phyloP scores from a whole-genome alignment of 495 filamentous ascomycete species.

The Aspergillus conjunctus region DNA sequence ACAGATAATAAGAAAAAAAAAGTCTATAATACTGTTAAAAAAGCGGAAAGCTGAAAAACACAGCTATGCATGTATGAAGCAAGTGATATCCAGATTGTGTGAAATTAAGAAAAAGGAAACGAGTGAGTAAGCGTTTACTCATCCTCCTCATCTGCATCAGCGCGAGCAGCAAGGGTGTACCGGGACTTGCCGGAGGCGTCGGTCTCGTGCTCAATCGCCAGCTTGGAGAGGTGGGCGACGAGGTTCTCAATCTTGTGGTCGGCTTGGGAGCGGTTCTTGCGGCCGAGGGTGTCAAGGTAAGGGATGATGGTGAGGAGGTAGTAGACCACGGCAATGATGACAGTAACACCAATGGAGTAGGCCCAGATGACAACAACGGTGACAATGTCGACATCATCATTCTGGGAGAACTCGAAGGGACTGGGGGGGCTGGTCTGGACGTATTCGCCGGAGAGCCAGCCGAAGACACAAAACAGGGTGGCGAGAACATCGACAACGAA shows the following conservation, averaged over 20 bases:
- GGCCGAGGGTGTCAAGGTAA: conserved; percentile 74
- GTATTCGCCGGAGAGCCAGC: conserved; percentile 61
- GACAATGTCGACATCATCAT: conserved; percentile 71
- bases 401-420: conserved; percentile 50
- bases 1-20: conserved; percentile 37
- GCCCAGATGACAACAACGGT: conserved; percentile 78
- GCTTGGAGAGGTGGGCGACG: conserved; percentile 72
- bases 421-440: conserved; percentile 47
- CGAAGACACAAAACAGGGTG: conserved; percentile 73
- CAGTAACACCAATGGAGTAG: conserved; percentile 75
- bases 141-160: conserved; percentile 68
- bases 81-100: conserved; percentile 36
- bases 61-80: conserved; percentile 37
- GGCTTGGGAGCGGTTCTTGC: conserved; percentile 71
- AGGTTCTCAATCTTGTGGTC: conserved; percentile 84
- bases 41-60: conserved; percentile 22
- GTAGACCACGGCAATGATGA: conserved; percentile 79
- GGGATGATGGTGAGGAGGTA: conserved; percentile 68
- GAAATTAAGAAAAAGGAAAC: conserved; percentile 34
- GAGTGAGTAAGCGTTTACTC: conserved; percentile 50
- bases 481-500: conserved; percentile 69
- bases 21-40: conserved; percentile 50
- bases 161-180: conserved; percentile 62
- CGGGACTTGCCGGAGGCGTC: conserved; percentile 57
- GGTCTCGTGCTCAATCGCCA: conserved; percentile 70